Percentiles rank a stretch among this genome's conserved stretches.
Conservation (phyloP, 176 grass and related monocot genomes). For the Oryza coarctata region DNA sequence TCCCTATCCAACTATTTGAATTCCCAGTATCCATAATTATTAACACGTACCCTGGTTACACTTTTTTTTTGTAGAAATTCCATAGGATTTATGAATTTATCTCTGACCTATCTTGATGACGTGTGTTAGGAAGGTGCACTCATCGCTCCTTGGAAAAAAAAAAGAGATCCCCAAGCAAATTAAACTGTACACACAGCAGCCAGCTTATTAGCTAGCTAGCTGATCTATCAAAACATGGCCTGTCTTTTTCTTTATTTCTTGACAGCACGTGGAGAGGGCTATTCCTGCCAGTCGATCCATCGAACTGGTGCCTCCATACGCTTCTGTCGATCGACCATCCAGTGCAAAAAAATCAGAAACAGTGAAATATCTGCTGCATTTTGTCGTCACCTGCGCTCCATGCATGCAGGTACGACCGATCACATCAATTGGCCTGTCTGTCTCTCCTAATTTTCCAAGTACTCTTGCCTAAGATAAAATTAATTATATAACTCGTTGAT, state of each 20-base stretch:
- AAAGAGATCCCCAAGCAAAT: too few relatives aligned
- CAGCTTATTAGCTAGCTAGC: not conserved
- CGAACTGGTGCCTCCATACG: not conserved
- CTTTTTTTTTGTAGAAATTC: too few relatives aligned
- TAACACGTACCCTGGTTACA: too few relatives aligned
- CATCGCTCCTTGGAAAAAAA: too few relatives aligned
- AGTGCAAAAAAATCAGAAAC: not conserved
- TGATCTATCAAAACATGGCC: not conserved
- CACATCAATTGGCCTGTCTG: slow-evolving; percentile 4
- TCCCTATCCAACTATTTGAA: too few relatives aligned
- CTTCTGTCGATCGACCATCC: not conserved
- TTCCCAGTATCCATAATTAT: not conserved
- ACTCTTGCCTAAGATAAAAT: not conserved
- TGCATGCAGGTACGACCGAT: slow-evolving; percentile 1
- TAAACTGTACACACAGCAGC: not conserved
- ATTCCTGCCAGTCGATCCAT: not conserved
- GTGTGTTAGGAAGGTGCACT: too few relatives aligned
- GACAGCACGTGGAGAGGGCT: not conserved
- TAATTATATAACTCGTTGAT: not conserved
- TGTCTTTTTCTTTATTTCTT: not conserved
- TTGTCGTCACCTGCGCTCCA: not conserved
- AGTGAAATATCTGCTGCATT: slow-evolving; percentile 14
- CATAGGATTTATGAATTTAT: too few relatives aligned
- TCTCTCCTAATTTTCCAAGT: not conserved
- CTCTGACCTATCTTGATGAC: too few relatives aligned